Evolutionary conservation across 208 protist species (phyloP).

Genomic region (Crithidia mellificae): DNA sequence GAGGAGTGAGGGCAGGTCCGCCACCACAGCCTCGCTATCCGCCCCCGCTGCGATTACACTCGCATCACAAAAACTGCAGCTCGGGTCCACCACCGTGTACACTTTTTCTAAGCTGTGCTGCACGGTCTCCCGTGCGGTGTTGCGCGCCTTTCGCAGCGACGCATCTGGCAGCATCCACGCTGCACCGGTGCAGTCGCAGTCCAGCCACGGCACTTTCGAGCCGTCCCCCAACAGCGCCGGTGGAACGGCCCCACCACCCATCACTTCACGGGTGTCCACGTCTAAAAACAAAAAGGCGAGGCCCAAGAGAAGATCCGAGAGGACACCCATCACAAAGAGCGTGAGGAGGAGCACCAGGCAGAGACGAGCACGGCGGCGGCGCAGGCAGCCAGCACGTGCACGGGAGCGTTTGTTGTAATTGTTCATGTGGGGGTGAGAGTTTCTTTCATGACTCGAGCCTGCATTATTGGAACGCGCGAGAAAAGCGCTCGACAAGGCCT

Average conservation of each 20-base stretch:
- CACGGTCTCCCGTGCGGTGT: too few relatives aligned
- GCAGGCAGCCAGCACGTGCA: too few relatives aligned
- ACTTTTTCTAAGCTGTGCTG: background rate
- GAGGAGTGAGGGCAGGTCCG: background rate
- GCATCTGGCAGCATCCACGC: background rate
- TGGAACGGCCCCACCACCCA: background rate
- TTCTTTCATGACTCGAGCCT: too few relatives aligned
- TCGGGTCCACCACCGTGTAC: background rate
- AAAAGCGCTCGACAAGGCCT: too few relatives aligned
- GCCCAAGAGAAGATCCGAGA: background rate
- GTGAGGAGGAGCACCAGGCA: background rate
- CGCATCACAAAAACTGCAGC: background rate
- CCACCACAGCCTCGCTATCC: too few relatives aligned
- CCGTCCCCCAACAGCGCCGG: background rate
- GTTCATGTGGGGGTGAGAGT: too few relatives aligned
- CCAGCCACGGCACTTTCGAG: constrained; percentile 10
- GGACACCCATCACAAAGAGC: background rate
- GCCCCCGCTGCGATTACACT: too few relatives aligned
- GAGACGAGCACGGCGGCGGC: background rate
- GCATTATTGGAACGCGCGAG: too few relatives aligned
- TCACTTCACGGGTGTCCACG: background rate
- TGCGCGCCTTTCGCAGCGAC: background rate
- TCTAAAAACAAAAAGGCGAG: background rate
- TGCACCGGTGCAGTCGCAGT: constrained; percentile 11
- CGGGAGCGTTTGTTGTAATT: too few relatives aligned